Evolutionary conservation across 177 flowering plant genomes (phyloP).

Genomic region (Telopea speciosissima): DNA sequence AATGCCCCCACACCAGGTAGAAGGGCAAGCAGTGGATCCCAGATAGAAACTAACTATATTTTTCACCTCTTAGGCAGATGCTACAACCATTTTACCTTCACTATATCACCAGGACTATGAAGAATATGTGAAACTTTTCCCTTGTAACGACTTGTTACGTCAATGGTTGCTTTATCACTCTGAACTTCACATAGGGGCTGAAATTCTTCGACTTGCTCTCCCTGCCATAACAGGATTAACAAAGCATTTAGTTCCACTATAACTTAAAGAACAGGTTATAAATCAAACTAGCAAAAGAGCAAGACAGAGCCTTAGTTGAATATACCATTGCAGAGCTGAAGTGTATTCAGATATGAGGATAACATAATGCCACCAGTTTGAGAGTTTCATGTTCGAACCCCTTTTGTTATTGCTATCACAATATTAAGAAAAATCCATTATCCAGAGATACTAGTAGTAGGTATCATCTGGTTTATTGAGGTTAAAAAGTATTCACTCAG

Average conservation of each 20-base stretch:
- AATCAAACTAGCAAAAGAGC: not conserved
- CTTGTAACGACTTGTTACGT: conserved; percentile 91
- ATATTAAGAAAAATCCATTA: no score
- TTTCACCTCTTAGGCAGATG: no score
- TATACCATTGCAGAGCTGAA: not conserved
- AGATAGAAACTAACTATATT: not conserved
- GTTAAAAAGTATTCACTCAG: not conserved
- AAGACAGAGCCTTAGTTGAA: not conserved
- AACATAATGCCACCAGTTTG: no score
- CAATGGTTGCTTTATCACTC: conserved; percentile 99
- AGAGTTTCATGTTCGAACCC: no score
- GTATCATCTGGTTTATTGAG: not conserved
- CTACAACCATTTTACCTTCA: conserved; percentile 50
- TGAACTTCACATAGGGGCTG: conserved; percentile 97
- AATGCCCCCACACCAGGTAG: not conserved
- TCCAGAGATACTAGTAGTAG: not conserved
- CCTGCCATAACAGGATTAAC: conserved; percentile 38
- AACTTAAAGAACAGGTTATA: not conserved
- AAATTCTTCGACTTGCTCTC: conserved; percentile 85
- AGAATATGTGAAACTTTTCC: conserved; percentile 64
- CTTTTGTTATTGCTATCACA: no score
- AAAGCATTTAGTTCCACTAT: not conserved
- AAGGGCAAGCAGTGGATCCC: not conserved
- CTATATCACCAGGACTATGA: conserved; percentile 73
- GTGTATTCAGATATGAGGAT: not conserved